Percentiles rank a stretch among this genome's conserved stretches.
Evolutionary conservation across 768 basidiomycete species (phyloP).

Genomic region (Hydnum rufescens): DNA sequence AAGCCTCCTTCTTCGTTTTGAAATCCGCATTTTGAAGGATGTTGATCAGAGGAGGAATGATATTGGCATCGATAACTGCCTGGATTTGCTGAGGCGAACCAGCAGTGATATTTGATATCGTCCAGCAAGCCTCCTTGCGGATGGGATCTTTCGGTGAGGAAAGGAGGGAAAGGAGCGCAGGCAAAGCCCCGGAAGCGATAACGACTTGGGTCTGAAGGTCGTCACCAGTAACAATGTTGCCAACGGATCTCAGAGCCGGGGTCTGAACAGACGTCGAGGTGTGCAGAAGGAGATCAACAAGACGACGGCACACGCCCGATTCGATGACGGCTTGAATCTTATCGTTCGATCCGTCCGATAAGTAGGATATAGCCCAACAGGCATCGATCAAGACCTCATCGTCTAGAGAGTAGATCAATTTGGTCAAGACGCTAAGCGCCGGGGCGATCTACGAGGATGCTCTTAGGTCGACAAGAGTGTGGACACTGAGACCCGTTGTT

Average conservation of each 20-base stretch:
- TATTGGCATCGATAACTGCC: conserved; percentile 91
- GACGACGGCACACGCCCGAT: conserved; percentile 88
- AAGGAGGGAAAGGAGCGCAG: conserved; percentile 79
- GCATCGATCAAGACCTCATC: conserved; percentile 99
- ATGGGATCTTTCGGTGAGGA: conserved; percentile 98
- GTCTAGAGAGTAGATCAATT: conserved; percentile 95
- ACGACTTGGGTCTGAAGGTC: conserved; percentile 99
- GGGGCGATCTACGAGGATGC: conserved; percentile 60
- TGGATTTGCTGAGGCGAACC: conserved; percentile 96
- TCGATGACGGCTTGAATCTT: conserved; percentile 99
- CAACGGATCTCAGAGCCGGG: conserved; percentile 92
- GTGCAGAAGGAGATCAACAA: conserved; percentile 94
- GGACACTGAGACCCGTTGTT: neutral
- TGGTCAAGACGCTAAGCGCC: conserved; percentile 88
- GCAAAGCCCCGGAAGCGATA: conserved; percentile 91
- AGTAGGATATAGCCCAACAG: conserved; percentile 99
- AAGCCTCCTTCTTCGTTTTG: conserved; percentile 98
- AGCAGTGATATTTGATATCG: conserved; percentile 96
- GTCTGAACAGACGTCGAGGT: conserved; percentile 77
- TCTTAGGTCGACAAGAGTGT: neutral
- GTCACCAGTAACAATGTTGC: conserved; percentile 98
- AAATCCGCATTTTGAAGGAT: conserved; percentile 96
- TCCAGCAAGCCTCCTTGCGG: conserved; percentile 99
- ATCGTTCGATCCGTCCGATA: conserved; percentile 96
- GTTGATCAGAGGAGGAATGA: conserved; percentile 95